These are phyloP conservation scores for Dendryphion nanum DNA, from an alignment of 2,329 filamentous ascomycete species.

Conservation along the genomic window DNA sequence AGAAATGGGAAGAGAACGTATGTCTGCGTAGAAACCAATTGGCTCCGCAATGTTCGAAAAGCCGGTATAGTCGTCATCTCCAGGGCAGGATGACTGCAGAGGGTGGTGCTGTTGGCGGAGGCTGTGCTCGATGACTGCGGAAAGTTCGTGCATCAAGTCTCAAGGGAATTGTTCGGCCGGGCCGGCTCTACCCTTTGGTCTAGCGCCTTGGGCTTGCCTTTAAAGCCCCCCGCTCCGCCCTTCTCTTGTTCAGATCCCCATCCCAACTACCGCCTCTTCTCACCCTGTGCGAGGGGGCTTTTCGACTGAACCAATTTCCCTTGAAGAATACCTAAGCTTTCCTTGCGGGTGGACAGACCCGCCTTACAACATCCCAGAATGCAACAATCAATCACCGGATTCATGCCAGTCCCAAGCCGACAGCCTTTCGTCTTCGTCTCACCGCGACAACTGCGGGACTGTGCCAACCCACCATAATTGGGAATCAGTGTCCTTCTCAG, in stretches of 20 bases:
- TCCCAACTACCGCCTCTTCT: slow-evolving; percentile 30
- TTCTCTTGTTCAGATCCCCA: slow-evolving; percentile 16
- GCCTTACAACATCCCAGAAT: slow-evolving; percentile 32
- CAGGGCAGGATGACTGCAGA: slow-evolving; percentile 12
- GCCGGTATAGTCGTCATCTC: slow-evolving; percentile 31
- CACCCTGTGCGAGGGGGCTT: slow-evolving; percentile 36
- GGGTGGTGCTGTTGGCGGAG: slow-evolving; percentile 10
- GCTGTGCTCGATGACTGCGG: slow-evolving; percentile 1
- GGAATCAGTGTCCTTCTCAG: slow-evolving; percentile 27
- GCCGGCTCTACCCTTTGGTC: no score
- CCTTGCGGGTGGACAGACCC: slow-evolving; percentile 36
- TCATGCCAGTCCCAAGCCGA: slow-evolving; percentile 21
- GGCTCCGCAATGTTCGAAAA: background rate
- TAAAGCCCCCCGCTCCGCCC: slow-evolving; percentile 14
- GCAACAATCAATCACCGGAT: slow-evolving; percentile 22
- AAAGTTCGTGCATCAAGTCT: no score
- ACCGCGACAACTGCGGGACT: slow-evolving; percentile 19
- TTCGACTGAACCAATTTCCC: slow-evolving; percentile 31
- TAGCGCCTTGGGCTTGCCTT: background rate
- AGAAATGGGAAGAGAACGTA: slow-evolving; percentile 27
- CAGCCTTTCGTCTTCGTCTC: slow-evolving; percentile 22
- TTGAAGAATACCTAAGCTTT: slow-evolving; percentile 37
- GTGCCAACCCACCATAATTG: slow-evolving; percentile 26
- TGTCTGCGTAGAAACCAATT: slow-evolving; percentile 4
- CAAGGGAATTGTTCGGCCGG: no score